Evolutionary conservation across 2,329 filamentous ascomycete genomes (phyloP).

Genomic region (Diplodia mutila): DNA sequence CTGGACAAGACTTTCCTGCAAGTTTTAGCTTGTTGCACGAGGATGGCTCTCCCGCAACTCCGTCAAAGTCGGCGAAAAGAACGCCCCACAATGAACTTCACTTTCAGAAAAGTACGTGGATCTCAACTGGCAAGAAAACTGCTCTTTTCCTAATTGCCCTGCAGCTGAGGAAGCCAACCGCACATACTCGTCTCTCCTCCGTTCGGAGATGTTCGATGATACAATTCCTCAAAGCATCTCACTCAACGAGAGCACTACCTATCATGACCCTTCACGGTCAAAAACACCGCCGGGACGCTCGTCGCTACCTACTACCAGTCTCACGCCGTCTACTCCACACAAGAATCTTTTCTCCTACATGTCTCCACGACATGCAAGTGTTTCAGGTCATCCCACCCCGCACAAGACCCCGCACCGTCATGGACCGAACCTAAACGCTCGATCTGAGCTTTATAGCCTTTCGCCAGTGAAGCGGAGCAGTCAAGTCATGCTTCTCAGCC

Average conservation of each 20-base stretch:
- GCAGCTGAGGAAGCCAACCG: conserved; percentile 90
- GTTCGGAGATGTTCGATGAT: conserved; percentile 89
- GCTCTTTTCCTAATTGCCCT: conserved; percentile 29
- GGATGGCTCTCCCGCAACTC: conserved; percentile 88
- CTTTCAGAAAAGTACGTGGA: conserved; percentile 74
- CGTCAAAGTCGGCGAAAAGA: conserved; percentile 81
- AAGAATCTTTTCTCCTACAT: conserved; percentile 96
- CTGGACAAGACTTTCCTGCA: conserved; percentile 89
- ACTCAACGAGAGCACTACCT: conserved; percentile 57
- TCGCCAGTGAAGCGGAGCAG: conserved; percentile 92
- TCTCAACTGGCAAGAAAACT: neutral
- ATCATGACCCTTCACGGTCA: conserved; percentile 70
- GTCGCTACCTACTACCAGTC: conserved; percentile 68
- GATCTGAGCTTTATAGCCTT: conserved; percentile 91
- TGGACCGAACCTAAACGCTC: conserved; percentile 84
- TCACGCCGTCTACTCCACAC: conserved; percentile 93
- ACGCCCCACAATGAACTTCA: conserved; percentile 88
- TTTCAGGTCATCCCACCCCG: conserved; percentile 80
- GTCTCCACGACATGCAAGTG: conserved; percentile 64
- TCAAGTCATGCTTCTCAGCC: conserved; percentile 89
- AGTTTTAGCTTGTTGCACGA: conserved; percentile 92
- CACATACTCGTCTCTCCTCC: conserved; percentile 84
- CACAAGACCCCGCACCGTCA: conserved; percentile 87
- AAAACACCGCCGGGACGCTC: conserved; percentile 78
- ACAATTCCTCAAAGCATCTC: conserved; percentile 81